phyloP scores from a whole-genome alignment of 2,329 filamentous ascomycete species.

The Talaromyces pinophilus region DNA sequence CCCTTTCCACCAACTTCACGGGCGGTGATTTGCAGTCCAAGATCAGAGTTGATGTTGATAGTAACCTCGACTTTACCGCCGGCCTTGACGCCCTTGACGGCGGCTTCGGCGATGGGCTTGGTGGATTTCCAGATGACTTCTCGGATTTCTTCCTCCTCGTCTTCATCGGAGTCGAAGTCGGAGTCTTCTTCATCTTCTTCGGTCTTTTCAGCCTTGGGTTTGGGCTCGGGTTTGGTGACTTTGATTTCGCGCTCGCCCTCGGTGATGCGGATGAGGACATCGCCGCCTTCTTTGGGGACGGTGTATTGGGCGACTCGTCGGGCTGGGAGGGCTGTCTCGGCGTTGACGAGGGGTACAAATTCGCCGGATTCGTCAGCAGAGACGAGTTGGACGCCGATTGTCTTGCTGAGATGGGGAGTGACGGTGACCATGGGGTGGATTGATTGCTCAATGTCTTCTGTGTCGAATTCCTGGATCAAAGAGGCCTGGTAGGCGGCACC shows the following conservation, averaged over 20 bases:
- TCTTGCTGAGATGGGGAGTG: conserved; percentile 83
- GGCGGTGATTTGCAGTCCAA: conserved; percentile 76
- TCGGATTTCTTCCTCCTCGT: conserved; percentile 72
- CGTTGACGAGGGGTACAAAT: conserved; percentile 78
- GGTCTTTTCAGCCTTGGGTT: conserved; percentile 64
- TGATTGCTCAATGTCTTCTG: conserved; percentile 90
- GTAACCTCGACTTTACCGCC: conserved; percentile 90
- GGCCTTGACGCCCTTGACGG: conserved; percentile 81
- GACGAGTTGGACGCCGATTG: conserved; percentile 79
- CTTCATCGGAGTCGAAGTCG: conserved; percentile 63
- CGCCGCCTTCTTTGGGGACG: conserved; percentile 76
- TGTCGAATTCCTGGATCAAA: conserved; percentile 90
- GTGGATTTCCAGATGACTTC: conserved; percentile 93
- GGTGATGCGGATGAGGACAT: conserved; percentile 82
- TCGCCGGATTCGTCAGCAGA: conserved; percentile 51
- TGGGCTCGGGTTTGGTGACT: conserved; percentile 82
- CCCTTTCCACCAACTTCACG: conserved; percentile 86
- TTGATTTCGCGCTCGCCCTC: conserved; percentile 92
- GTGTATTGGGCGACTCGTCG: conserved; percentile 78
- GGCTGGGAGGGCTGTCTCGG: conserved; percentile 87
- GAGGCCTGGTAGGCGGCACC: conserved; percentile 95
- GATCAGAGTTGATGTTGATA: conserved; percentile 79
- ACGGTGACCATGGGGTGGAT: conserved; percentile 94
- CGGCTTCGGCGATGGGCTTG: conserved; percentile 78
- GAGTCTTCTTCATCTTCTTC: conserved; percentile 60